phyloP scores from a whole-genome alignment of 345 rosid genomes.

The Aquilaria yunnanensis region DNA sequence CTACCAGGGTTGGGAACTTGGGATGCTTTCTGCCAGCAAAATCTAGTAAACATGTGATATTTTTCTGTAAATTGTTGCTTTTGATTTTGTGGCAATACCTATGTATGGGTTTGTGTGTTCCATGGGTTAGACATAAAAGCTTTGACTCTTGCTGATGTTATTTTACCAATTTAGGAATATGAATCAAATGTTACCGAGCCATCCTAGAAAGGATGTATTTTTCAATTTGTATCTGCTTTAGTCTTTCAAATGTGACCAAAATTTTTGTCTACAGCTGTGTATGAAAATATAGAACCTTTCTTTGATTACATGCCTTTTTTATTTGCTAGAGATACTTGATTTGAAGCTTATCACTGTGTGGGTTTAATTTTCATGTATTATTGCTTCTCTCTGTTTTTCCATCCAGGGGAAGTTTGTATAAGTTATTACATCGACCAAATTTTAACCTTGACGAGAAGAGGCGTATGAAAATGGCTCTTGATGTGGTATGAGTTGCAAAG shows the following conservation, averaged over 20 bases:
- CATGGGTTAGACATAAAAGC: neutral
- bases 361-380: neutral
- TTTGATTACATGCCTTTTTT: slow-evolving; percentile 1
- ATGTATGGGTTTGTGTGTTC: too few species aligned
- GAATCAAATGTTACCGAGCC: neutral
- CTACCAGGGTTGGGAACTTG: too few species aligned
- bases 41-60: too few species aligned
- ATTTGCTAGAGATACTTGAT: neutral
- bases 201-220: neutral
- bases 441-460: slow-evolving; percentile 76
- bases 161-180: neutral
- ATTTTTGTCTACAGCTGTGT: slow-evolving; percentile 5
- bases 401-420: slow-evolving; percentile 92
- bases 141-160: slow-evolving; percentile 1
- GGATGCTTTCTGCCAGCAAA: too few species aligned
- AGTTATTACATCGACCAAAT: slow-evolving; percentile 79
- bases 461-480: slow-evolving; percentile 93
- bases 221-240: neutral
- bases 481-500: slow-evolving; percentile 61
- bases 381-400: slow-evolving; percentile 5
- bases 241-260: neutral
- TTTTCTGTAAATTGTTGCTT: too few species aligned
- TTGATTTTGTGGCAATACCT: too few species aligned
- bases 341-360: neutral
- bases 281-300: slow-evolving; percentile 8